Conservation (phyloP, 2,329 filamentous ascomycete species). For the Teratosphaeria zuluensis region DNA sequence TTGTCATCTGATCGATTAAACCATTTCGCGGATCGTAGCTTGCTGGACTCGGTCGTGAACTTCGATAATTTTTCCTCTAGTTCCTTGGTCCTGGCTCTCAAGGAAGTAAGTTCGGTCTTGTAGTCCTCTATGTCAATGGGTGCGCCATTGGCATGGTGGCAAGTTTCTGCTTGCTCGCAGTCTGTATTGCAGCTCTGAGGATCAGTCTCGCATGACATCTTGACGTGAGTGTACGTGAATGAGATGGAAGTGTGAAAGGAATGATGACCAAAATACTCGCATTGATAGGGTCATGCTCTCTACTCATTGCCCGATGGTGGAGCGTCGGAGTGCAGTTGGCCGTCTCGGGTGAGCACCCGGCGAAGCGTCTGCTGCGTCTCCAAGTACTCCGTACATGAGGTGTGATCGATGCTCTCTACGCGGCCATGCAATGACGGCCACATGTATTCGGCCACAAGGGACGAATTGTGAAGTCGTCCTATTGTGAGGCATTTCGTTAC, state of each 20-base stretch:
- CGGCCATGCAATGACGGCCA: no score
- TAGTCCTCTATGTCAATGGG: conserved; percentile 22
- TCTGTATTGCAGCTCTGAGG: not conserved
- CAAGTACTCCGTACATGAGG: no score
- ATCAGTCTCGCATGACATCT: not conserved
- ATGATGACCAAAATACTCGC: not conserved
- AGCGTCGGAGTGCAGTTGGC: not conserved
- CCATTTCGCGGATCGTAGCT: conserved; percentile 21
- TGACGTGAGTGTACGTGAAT: not conserved
- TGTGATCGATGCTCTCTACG: no score
- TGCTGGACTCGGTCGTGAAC: conserved; percentile 8
- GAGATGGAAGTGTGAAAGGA: not conserved
- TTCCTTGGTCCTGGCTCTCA: conserved; percentile 19
- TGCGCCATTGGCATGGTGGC: conserved; percentile 1
- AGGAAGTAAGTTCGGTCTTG: conserved; percentile 18
- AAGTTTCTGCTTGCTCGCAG: not conserved
- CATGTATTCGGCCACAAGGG: no score
- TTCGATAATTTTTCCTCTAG: conserved; percentile 20
- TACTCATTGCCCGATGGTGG: not conserved
- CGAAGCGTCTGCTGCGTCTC: not conserved
- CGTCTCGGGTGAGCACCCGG: not conserved
- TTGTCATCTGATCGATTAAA: conserved; percentile 19
- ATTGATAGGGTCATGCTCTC: not conserved
- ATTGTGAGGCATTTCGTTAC: no score
- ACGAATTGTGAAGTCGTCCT: no score